Conservation (phyloP, 345 rosid species). For the Brassica rapa region DNA sequence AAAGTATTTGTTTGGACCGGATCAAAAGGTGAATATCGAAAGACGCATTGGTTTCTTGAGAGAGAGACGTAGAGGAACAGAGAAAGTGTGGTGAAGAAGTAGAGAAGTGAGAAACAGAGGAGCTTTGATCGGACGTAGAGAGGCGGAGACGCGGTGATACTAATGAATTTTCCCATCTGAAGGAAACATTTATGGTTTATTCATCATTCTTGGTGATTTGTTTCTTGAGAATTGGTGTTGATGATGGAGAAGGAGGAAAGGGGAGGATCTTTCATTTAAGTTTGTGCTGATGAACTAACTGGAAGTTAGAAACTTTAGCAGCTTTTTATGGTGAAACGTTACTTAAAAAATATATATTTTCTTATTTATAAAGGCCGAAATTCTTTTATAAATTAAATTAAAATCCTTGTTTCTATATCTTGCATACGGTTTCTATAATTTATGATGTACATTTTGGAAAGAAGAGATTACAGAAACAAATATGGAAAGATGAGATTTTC, state of each 20-base stretch:
- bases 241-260: not conserved
- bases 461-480: not conserved
- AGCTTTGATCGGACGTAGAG: slow-evolving; percentile 70
- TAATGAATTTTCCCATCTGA: slow-evolving; percentile 37
- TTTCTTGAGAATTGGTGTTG: not conserved
- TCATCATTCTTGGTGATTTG: not conserved
- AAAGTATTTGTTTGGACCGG: slow-evolving; percentile 68
- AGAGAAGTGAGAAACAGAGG: slow-evolving; percentile 75
- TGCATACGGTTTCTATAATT: not conserved
- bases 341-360: not conserved
- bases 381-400: not conserved
- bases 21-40: slow-evolving; percentile 72
- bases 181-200: slow-evolving; percentile 1
- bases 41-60: slow-evolving; percentile 60
- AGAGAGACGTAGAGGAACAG: slow-evolving; percentile 56
- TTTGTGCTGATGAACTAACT: slow-evolving; percentile 28
- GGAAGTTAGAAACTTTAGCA: slow-evolving; percentile 31
- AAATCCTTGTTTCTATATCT: not conserved
- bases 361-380: not conserved
- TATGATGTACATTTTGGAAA: not conserved
- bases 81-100: slow-evolving; percentile 61
- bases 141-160: slow-evolving; percentile 42
- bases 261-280: slow-evolving; percentile 26
- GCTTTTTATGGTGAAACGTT: slow-evolving; percentile 36
- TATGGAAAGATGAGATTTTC: not conserved